Evolutionary conservation across 2,329 filamentous ascomycete species (phyloP), one percentile per base, ranked within the genome.

Genomic region (Fusarium equiseti): DNA sequence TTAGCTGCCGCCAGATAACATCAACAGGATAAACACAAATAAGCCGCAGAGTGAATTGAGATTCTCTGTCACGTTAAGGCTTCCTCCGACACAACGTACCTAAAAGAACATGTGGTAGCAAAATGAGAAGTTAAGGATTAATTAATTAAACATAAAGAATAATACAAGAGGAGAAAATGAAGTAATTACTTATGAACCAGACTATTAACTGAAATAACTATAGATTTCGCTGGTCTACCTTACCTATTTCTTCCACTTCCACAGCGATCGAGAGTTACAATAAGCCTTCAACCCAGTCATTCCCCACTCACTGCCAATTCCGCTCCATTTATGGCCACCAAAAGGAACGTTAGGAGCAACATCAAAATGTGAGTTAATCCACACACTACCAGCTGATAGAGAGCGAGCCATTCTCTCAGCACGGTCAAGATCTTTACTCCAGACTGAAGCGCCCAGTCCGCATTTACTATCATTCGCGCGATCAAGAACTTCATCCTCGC

Each of bases 381-480:
- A 60, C 5, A 60, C 57, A 40, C 56, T 60, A 3, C 57, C 57
- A 6, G n/a, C 50, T 4, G 55, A 51, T 3, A 60, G 8, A 18
- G 12, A 38, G 12, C 51, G 32, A 13, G 50, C 57, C 16, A 57
- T 20, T 6, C 16, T 20, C 20, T 18, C 56, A 10, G 57, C 57
- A 20, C 31, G 31, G 10, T 10, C 13, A 8, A 38, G 2, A 9
- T 60, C 57, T 13, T 22, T 62, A 4, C 62, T 91, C 76, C 90
- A 91, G 3, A 91, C 82, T 0, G 76, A 77, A 5, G 82, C 81
- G 66, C 85, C 79, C 1, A 82, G 76, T 3, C 79, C 79, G 29
- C 40, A 63, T 22, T 45, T 42, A 22, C 38, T 58, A 15, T 53
- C 40, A 11, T 63, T 63, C 24, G 59, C 49, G 5, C n/a, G 11